A percentile compares a stretch with the other conserved stretches of the same genome.
These are phyloP conservation scores for Diaporthe citri DNA, from an alignment of 2,329 filamentous ascomycete genomes.

Conservation along the genomic window DNA sequence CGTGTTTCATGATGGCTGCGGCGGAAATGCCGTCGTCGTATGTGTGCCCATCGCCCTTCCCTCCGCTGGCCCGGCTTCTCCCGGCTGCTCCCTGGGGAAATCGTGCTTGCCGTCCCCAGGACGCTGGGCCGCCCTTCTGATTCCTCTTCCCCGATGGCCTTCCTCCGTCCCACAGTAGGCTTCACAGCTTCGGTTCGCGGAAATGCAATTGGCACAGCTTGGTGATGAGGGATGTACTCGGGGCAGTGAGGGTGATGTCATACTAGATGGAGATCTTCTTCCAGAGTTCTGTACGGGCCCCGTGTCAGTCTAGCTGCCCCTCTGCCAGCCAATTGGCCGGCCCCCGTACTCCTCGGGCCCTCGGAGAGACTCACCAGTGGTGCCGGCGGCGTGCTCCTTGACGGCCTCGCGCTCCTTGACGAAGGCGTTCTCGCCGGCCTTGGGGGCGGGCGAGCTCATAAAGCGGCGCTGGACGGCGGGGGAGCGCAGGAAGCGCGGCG, in stretches of 20 bases:
- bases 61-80: not conserved
- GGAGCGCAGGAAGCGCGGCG: constrained; percentile 73
- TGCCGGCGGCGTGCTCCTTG: constrained; percentile 88
- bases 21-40: not conserved
- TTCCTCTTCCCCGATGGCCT: not conserved
- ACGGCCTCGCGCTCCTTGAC: constrained; percentile 91
- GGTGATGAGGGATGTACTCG: not conserved
- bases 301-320: constrained; percentile 48
- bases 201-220: not conserved
- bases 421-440: constrained; percentile 85
- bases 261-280: constrained; percentile 97
- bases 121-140: not conserved
- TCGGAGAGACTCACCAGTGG: constrained; percentile 76
- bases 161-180: not conserved
- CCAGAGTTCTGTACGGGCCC: constrained; percentile 80
- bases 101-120: not conserved
- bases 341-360: not conserved
- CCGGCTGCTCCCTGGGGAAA: not conserved
- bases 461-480: constrained; percentile 77
- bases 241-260: constrained; percentile 53
- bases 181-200: not conserved
- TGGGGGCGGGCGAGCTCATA: constrained; percentile 66
- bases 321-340: not conserved
- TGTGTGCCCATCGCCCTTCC: not conserved
- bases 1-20: not conserved